These are phyloP conservation scores for Neodidymelliopsis sp. DNA, from an alignment of 2,329 filamentous ascomycete genomes.

Conservation along the genomic window DNA sequence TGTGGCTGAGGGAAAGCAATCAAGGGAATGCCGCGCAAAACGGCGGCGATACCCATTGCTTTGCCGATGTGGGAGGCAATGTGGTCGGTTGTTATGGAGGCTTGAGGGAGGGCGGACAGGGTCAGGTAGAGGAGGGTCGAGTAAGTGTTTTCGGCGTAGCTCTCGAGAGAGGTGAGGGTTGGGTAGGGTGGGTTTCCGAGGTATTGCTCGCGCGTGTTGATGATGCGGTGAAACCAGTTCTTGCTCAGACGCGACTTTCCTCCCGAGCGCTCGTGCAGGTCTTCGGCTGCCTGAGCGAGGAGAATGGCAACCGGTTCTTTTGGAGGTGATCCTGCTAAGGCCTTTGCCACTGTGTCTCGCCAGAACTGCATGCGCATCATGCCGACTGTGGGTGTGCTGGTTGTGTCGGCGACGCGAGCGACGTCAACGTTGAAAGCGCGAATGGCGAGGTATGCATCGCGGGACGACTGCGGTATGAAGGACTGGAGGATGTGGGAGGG, in stretches of 20 bases:
- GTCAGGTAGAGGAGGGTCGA: slow-evolving; percentile 90
- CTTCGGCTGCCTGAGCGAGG: slow-evolving; percentile 74
- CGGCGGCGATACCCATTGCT: slow-evolving; percentile 83
- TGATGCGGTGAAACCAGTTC: slow-evolving; percentile 69
- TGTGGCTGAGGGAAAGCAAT: slow-evolving; percentile 78
- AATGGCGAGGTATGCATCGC: slow-evolving; percentile 87
- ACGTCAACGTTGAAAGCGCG: slow-evolving; percentile 93
- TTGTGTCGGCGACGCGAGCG: slow-evolving; percentile 86
- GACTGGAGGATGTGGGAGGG: slow-evolving; percentile 86
- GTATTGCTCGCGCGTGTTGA: slow-evolving; percentile 81
- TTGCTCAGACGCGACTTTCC: slow-evolving; percentile 61
- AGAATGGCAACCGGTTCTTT: slow-evolving; percentile 91
- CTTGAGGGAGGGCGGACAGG: slow-evolving; percentile 78
- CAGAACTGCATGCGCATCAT: slow-evolving; percentile 94
- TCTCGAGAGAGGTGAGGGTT: slow-evolving; percentile 76
- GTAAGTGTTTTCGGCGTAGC: slow-evolving; percentile 94
- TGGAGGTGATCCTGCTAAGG: slow-evolving; percentile 79
- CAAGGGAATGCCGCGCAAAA: slow-evolving; percentile 86
- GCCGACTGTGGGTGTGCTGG: slow-evolving; percentile 86
- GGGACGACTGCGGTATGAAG: slow-evolving; percentile 78
- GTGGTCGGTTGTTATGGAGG: slow-evolving; percentile 87
- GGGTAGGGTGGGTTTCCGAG: slow-evolving; percentile 85
- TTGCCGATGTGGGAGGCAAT: slow-evolving; percentile 95
- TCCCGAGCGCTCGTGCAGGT: slow-evolving; percentile 57
- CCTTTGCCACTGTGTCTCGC: slow-evolving; percentile 81